Evolutionary conservation across 106 monocot species (phyloP).

Genomic region (Platanthera zijinensis): DNA sequence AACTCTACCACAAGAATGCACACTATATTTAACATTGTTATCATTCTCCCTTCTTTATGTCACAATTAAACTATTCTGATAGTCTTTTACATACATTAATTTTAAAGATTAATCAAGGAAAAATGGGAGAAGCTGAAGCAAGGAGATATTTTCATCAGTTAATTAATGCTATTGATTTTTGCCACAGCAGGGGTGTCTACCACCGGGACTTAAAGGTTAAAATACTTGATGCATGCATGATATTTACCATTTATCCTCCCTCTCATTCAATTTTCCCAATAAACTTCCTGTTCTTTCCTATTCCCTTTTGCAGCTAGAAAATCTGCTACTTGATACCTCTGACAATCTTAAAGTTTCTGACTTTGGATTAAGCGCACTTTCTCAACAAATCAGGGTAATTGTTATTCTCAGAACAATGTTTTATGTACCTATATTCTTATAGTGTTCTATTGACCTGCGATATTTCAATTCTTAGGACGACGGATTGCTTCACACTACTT

Average conservation of each 20-base stretch:
- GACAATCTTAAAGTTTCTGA: constrained; percentile 87
- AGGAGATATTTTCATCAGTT: constrained; percentile 78
- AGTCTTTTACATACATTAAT: not conserved
- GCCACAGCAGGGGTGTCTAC: constrained; percentile 86
- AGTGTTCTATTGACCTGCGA: not conserved
- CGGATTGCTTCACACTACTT: constrained; percentile 78
- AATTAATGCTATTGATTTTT: constrained; percentile 89
- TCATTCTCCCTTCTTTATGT: not conserved
- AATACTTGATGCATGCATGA: not conserved
- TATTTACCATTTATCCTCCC: not conserved
- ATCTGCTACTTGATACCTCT: constrained; percentile 69
- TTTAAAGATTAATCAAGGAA: constrained; percentile 59
- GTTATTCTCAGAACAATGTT: not conserved
- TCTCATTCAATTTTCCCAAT: not conserved
- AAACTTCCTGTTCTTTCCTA: not conserved
- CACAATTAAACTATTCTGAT: not conserved
- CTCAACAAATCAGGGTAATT: constrained; percentile 77
- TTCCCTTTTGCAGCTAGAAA: constrained; percentile 62
- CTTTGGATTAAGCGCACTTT: constrained; percentile 84
- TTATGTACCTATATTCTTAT: not conserved
- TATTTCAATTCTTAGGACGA: constrained; percentile 37
- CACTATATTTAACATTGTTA: not conserved
- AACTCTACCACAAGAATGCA: no score
- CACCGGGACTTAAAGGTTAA: constrained; percentile 76
- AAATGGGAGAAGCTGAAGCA: constrained; percentile 76